These are phyloP conservation scores for Torrubiellomyces zombiae DNA, from an alignment of 2,329 filamentous ascomycete species.

Conservation along the genomic window DNA sequence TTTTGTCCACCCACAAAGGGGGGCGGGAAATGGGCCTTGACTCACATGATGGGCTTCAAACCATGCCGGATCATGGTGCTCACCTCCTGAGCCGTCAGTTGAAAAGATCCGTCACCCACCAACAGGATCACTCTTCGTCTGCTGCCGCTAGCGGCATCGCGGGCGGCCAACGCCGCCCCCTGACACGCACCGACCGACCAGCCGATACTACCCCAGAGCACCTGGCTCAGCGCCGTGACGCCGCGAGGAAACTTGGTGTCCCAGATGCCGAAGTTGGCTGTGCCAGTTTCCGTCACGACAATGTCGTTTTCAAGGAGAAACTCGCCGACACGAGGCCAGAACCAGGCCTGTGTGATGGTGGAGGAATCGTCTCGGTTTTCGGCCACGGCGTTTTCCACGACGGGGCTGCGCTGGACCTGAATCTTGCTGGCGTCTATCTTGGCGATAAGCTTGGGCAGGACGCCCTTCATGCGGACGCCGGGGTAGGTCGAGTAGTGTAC, in stretches of 20 bases:
- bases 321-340: constrained; percentile 62
- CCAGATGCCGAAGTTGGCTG: constrained; percentile 76
- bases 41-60: constrained; percentile 61
- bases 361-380: constrained; percentile 21
- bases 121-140: constrained; percentile 61
- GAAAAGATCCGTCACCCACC: constrained; percentile 77
- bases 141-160: constrained; percentile 36
- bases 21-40: too few relatives aligned
- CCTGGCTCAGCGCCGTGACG: constrained; percentile 70
- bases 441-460: constrained; percentile 54
- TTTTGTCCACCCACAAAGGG: neutral
- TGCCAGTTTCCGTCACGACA: constrained; percentile 75
- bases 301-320: constrained; percentile 61
- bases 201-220: constrained; percentile 53
- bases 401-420: constrained; percentile 33
- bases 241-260: constrained; percentile 62
- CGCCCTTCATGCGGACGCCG: constrained; percentile 59
- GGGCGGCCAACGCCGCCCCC: constrained; percentile 56
- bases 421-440: constrained; percentile 41
- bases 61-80: constrained; percentile 66
- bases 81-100: constrained; percentile 70
- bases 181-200: constrained; percentile 43
- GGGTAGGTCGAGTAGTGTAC: constrained; percentile 70
- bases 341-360: constrained; percentile 50
- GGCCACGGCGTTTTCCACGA: constrained; percentile 32